These are phyloP conservation scores for Haematococcus sp. DNA, from an alignment of 139 green algal species.

Conservation along the genomic window DNA sequence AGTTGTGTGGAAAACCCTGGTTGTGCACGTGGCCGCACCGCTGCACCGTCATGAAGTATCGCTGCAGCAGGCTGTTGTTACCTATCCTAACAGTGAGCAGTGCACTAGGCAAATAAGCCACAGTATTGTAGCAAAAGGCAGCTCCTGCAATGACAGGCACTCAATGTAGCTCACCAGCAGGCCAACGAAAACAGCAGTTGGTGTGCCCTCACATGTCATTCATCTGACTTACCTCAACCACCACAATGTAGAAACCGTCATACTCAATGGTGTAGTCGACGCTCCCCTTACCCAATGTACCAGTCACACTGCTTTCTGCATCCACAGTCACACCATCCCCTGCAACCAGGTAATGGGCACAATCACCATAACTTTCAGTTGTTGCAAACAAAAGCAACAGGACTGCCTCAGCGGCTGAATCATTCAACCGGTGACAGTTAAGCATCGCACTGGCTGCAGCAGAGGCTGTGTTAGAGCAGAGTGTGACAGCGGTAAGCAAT, in stretches of 20 bases:
- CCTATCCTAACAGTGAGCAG: too few species aligned
- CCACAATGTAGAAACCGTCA: conserved; percentile 3
- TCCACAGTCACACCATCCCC: background rate
- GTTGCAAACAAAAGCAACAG: background rate
- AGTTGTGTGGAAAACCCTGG: too few species aligned
- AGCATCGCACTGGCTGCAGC: conserved; percentile 5
- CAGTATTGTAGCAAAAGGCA: background rate
- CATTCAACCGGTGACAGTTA: background rate
- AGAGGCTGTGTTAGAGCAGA: background rate
- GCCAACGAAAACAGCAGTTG: conserved; percentile 1
- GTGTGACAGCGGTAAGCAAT: background rate
- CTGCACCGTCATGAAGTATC: too few species aligned
- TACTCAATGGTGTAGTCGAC: conserved; percentile 4
- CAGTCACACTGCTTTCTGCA: conserved; percentile 1
- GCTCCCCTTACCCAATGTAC: conserved; percentile 1
- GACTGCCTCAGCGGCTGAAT: background rate
- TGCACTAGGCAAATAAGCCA: background rate
- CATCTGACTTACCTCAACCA: conserved; percentile 9
- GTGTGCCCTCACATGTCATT: background rate
- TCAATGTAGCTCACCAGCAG: background rate
- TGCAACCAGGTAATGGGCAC: background rate
- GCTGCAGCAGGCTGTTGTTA: too few species aligned
- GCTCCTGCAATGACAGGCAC: background rate
- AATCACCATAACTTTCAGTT: background rate
- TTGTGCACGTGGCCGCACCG: too few species aligned